Base-by-base conservation (phyloP, 73 alveolate species). In the Paramecium biaurelia region DNA sequence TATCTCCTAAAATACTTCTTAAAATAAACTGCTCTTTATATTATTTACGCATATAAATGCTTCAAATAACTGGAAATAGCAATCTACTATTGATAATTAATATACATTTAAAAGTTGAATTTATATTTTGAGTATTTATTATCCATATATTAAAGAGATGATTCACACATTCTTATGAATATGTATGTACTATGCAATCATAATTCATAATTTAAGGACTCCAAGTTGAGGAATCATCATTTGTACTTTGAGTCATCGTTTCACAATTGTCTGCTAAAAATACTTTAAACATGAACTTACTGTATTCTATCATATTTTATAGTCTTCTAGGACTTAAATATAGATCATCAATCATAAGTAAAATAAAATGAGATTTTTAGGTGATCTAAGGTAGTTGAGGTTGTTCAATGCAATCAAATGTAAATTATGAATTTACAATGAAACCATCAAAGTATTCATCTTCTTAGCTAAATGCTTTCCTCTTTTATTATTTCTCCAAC, bases 221-320 rank as follows among this genome's bases (percentile, higher is more conserved):
- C 84, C 84, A 63, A 26, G 45, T 63, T 26, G 41, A 30, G 3
- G 49, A 63, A 5, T 63, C 84, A 14, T 63, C 84, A 63, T 63
- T 63, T 12, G 84, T 63, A 63, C 84, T 63, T 63, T 63, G 21
- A 4, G 84, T 63, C 49, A 63, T 30, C 3, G 84, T 63, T 4
- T 63, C 84, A 63, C 84, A 63, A n/a, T 63, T 63, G 26, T 63
- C 84, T 63, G 84, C 84, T 63, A 63, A 15, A 63, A 63, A 26
- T 32, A 63, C 8, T 30, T 14, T 30, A 63, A 30, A 30, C 24
- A 63, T 63, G 10, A 63, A 23, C 5, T 63, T 63, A 63, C 84
- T 63, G 47, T 63, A 30, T 26, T 63, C 84, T 12, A 63, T 11
- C 45, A 63, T 63, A 63, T 63, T 63, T 63, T 63, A 63, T 12